A percentile compares a stretch with the other conserved stretches of the same genome.
These are phyloP conservation scores for Rhodamnia argentea DNA, from an alignment of 345 rosid species.

Conservation along the genomic window DNA sequence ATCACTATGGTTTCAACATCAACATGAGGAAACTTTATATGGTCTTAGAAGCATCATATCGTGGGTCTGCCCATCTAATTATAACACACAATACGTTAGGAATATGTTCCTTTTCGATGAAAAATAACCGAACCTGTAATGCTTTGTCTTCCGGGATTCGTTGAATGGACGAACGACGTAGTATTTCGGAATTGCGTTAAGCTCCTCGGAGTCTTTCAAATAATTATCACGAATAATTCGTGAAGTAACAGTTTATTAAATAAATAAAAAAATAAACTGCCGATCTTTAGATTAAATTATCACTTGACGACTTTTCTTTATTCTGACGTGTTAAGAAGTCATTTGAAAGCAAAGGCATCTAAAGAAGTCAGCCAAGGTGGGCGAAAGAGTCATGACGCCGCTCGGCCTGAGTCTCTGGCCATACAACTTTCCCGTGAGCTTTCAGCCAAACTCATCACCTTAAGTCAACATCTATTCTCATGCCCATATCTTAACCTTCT, in stretches of 20 bases:
- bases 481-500: background rate
- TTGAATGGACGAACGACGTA: background rate
- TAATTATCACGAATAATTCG: background rate
- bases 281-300: background rate
- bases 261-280: background rate
- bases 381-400: background rate
- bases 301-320: background rate
- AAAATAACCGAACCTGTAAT: background rate
- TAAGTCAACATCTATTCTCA: background rate
- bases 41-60: background rate
- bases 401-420: background rate
- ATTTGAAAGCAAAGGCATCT: background rate
- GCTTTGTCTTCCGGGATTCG: background rate
- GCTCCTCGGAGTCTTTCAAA: background rate
- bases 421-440: background rate
- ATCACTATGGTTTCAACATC: background rate
- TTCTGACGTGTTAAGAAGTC: background rate
- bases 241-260: background rate
- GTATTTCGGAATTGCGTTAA: background rate
- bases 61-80: background rate
- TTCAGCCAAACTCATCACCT: background rate
- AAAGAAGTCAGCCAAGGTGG: background rate
- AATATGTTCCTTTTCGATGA: background rate
- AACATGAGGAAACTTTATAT: background rate
- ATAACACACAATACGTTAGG: rapidly evolving